Percentiles rank a stretch among this genome's conserved stretches.
Conservation (phyloP, 1,139 yeast genomes). For the Kodamaea ohmeri region DNA sequence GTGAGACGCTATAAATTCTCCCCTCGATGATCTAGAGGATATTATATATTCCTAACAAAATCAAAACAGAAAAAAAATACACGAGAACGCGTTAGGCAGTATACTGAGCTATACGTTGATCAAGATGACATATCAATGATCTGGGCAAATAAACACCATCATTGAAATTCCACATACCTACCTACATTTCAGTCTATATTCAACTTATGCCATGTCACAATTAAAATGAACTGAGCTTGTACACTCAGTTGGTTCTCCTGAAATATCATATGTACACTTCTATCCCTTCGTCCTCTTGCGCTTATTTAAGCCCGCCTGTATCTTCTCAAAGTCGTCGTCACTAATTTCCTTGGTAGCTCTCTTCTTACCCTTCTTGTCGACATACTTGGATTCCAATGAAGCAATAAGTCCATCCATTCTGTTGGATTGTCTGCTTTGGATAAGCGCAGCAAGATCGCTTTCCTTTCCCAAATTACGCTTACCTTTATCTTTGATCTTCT, state of each 20-base stretch:
- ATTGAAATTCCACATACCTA: no score
- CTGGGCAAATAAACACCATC: no score
- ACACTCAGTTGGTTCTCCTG: no score
- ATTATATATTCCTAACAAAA: no score
- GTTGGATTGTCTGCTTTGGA: slow-evolving; percentile 41
- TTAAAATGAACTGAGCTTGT: no score
- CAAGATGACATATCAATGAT: no score
- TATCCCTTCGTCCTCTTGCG: slow-evolving; percentile 1
- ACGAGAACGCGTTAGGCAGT: no score
- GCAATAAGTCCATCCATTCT: slow-evolving; percentile 50
- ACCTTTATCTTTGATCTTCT: slow-evolving; percentile 43
- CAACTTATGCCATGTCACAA: no score
- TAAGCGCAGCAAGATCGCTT: slow-evolving; percentile 49
- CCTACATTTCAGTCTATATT: no score
- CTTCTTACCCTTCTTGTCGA: slow-evolving; percentile 35
- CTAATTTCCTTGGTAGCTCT: slow-evolving; percentile 29
- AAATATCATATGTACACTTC: slow-evolving; percentile 11
- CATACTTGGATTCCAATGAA: slow-evolving; percentile 56
- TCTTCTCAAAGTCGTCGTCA: slow-evolving; percentile 42
- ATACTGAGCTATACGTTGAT: no score
- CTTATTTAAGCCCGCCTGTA: slow-evolving; percentile 24
- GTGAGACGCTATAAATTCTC: no score
- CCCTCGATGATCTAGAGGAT: no score
- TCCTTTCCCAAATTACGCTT: slow-evolving; percentile 30
- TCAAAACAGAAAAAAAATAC: slow-evolving; percentile 4